These are phyloP conservation scores for Blumeria graminis DNA, from an alignment of 2,329 filamentous ascomycete genomes.

Conservation along the genomic window DNA sequence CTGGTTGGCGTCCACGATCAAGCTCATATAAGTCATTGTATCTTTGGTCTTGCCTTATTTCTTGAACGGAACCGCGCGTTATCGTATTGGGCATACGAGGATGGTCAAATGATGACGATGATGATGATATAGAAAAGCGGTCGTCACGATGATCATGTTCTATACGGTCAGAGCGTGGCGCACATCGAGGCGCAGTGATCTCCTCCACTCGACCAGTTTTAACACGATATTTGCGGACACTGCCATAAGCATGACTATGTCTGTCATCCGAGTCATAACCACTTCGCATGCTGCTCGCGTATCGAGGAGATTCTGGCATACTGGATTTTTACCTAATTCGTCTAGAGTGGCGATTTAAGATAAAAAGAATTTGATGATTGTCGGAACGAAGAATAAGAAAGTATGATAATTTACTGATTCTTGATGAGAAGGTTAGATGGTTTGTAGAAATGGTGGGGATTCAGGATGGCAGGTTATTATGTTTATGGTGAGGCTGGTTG, in stretches of 20 bases:
- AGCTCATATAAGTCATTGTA: conserved; percentile 10
- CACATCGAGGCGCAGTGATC: conserved; percentile 11
- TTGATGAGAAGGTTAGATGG: no score
- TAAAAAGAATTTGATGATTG: no score
- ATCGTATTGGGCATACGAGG: conserved; percentile 10
- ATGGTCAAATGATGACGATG: no score
- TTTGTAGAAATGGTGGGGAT: no score
- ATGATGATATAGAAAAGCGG: background rate
- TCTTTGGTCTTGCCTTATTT: conserved; percentile 15
- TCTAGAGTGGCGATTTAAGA: no score
- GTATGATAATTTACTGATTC: no score
- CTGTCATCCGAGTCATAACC: conserved; percentile 15
- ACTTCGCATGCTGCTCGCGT: conserved; percentile 6
- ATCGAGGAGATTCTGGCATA: background rate
- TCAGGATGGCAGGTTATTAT: no score
- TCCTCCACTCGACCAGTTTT: conserved; percentile 11
- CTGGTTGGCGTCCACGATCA: conserved; percentile 10
- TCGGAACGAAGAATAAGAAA: no score
- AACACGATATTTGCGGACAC: conserved; percentile 15
- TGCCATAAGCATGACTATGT: conserved; percentile 6
- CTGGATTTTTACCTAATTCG: no score
- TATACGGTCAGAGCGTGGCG: conserved; percentile 10
- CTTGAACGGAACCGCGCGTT: conserved; percentile 12
- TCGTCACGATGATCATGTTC: conserved; percentile 13
- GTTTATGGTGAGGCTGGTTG: no score